Base-by-base conservation (phyloP, 2,329 filamentous ascomycete genomes). In the Ascochyta fabae region DNA sequence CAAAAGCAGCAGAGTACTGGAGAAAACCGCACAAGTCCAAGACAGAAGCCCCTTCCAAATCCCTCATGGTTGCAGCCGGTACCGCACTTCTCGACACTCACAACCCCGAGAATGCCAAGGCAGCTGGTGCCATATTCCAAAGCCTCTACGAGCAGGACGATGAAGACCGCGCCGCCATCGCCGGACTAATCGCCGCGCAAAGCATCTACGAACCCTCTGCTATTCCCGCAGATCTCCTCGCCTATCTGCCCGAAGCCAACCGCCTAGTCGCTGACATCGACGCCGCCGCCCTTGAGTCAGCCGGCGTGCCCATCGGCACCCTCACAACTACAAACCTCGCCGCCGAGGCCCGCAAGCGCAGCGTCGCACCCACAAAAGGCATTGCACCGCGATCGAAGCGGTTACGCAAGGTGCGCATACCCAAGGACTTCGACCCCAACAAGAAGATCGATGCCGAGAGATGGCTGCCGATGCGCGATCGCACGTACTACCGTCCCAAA, bases 381-480 rank as follows among this genome's bases (percentile, higher is more conserved):
- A 77, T 75, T 19, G 67, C 79, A 8, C 76, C 78, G 33, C 86
- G 86, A 69, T 79, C 83, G 56, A 86, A 85, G 70, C 84, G 83
- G 68, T 80, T 83, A 33, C 79, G 83, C 43, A 82, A 83, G 71
- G 84, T 80, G 53, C 85, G 85, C 65, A 80, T 90, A 67, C 89
- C 89, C 29, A 91, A 91, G 77, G 84, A 88, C 68, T 91, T 86
- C 69, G 90, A 92, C 56, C 84, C 90, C 48, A 86, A 83, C 65
- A 96, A 92, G 81, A 88, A 87, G 62, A 85, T 91, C 31, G 95
- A 99, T 75, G 88, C 92, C 0, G 95, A 99, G 77, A 84, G 95
- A 60, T 99, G 95, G 95, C 78, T 99, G 57, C 94, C 95, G 12
- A 81, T 98, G 68, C 87, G 90, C 48, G 95, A 99, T 74, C 85